Base-by-base conservation (phyloP, 129 eudicot species). In the Artemisia argyi region DNA sequence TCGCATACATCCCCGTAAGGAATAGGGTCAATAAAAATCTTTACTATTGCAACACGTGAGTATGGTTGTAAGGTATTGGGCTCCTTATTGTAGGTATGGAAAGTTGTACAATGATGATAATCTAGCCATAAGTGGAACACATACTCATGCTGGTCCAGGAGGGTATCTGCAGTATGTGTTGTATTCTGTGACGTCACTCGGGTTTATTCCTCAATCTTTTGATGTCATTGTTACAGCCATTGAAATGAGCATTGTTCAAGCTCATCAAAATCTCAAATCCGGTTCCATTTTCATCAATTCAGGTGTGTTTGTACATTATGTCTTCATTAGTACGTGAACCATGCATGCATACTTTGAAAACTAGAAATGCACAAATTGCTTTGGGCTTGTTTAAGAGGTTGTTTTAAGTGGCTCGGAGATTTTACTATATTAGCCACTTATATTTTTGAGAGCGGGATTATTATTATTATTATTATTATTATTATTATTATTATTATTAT, bases 61-160 rank as follows among this genome's bases (percentile, higher is more conserved):
- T 5, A 32, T 32, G 42, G 42, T 50, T 10, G 42, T 32, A 55
- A 61, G 0, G 56, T 66, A 20, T 20, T 46, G 56, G 35, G 24
- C 53, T 7, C 22, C 11, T 46, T 72, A 24, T 78, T 47, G 48
- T 71, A 88, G 95, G 81, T 88, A 77, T 73, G 95, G 95, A 65
- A 72, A 83, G 1, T 65, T 88, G 71, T 88, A 88, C 84, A 88
- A 28, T 1, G 87, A 88, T 44, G 86, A 83, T 14, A 88, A 85
- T 16, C 77, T 88, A 32, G 95, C 95, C 1, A 88, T 88, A 64
- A 85, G 95, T 76, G 95, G 95, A 42, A 88, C 85, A 7, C 90
- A 88, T 62, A 88, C 88, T n/a, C 88, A 88, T 88, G 88, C 90
- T 71, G 95, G 95, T 67, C 94, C 90, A 63, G 90, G 89, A 71